Conservation (phyloP, 495 filamentous ascomycete genomes). For the Penicillium egyptiacum region DNA sequence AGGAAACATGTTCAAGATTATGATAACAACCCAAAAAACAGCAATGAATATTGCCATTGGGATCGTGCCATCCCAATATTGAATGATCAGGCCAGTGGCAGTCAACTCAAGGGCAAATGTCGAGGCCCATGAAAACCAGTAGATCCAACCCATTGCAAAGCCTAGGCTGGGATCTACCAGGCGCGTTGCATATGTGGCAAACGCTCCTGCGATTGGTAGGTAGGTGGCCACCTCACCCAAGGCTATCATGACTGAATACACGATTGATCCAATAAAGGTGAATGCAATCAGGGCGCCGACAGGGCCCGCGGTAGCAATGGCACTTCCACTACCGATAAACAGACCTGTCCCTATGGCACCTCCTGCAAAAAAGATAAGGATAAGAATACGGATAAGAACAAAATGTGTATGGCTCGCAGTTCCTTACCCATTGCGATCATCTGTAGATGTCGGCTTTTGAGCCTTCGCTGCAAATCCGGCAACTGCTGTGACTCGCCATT, state of each 20-base stretch:
- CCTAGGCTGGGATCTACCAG: conserved; percentile 68
- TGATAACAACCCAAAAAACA: conserved; percentile 65
- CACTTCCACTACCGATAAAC: conserved; percentile 66
- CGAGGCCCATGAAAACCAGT: conserved; percentile 53
- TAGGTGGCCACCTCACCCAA: conserved; percentile 68
- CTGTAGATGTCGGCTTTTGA: conserved; percentile 63
- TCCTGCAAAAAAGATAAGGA: conserved; percentile 38
- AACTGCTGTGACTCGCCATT: conserved; percentile 6
- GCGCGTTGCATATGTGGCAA: conserved; percentile 64
- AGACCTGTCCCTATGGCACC: conserved; percentile 73
- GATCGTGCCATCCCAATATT: conserved; percentile 60
- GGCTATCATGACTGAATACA: conserved; percentile 50
- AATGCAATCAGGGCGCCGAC: conserved; percentile 65
- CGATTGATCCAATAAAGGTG: conserved; percentile 51
- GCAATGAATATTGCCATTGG: conserved; percentile 65
- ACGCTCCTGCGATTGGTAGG: conserved; percentile 68
- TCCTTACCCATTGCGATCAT: conserved; percentile 63
- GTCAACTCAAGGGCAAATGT: conserved; percentile 67
- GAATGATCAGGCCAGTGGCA: conserved; percentile 64
- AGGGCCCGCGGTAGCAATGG: conserved; percentile 62
- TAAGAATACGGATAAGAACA: not conserved
- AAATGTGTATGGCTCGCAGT: not conserved
- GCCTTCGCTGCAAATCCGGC: conserved; percentile 45
- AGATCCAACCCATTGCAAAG: conserved; percentile 74
- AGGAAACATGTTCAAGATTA: conserved; percentile 59